Evolutionary conservation across 257 asterid species (phyloP).

Genomic region (Solanum etuberosum): DNA sequence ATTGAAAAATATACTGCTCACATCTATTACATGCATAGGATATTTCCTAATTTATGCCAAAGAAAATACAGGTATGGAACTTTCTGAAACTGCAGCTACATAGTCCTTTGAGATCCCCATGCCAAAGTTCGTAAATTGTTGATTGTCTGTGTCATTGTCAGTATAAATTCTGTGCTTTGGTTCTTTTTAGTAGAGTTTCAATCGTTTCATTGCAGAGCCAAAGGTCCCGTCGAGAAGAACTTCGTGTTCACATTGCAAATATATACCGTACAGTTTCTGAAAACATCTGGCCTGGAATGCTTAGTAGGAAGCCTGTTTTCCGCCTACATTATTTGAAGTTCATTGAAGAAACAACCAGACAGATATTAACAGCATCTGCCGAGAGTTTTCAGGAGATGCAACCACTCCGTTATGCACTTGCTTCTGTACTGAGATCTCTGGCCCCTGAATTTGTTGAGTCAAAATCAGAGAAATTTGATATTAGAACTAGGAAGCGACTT

Average conservation of each 20-base stretch:
- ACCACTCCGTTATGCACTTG: slow-evolving; percentile 88
- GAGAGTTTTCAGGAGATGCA: slow-evolving; percentile 93
- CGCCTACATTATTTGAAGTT: slow-evolving; percentile 96
- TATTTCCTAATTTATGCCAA: not conserved
- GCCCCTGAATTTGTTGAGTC: slow-evolving; percentile 99
- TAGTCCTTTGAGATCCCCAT: not conserved
- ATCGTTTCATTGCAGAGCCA: slow-evolving; percentile 54
- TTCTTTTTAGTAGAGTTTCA: not conserved
- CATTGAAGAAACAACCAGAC: slow-evolving; percentile 85
- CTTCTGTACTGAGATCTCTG: slow-evolving; percentile 85
- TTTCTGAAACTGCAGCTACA: not conserved
- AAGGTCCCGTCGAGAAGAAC: slow-evolving; percentile 96
- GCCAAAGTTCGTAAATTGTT: not conserved
- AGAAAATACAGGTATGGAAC: not conserved
- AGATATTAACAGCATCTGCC: slow-evolving; percentile 53
- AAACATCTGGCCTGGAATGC: slow-evolving; percentile 97
- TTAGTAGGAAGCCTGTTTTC: slow-evolving; percentile 84
- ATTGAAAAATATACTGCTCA: not conserved
- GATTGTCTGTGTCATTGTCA: not conserved
- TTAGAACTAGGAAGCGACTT: slow-evolving; percentile 83
- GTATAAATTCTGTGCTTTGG: not conserved
- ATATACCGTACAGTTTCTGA: slow-evolving; percentile 90
- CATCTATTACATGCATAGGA: not conserved
- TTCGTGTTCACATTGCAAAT: slow-evolving; percentile 74
- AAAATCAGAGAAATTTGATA: slow-evolving; percentile 87